Evolutionary conservation across 768 basidiomycete genomes (phyloP).

Genomic region (Trametes cingulata): DNA sequence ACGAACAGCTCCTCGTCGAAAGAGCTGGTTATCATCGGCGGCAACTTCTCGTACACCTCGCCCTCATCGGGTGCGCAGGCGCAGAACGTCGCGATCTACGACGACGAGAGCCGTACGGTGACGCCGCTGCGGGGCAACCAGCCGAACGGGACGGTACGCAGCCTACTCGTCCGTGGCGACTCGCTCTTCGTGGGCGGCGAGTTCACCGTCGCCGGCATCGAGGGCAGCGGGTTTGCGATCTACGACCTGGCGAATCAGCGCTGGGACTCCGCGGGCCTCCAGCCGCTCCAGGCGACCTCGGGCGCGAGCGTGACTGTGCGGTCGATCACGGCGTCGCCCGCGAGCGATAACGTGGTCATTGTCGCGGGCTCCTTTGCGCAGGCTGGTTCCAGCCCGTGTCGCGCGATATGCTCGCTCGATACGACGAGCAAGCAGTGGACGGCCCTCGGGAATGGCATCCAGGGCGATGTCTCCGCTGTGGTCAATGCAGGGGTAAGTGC

Average conservation of each 20-base stretch:
- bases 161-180: conserved; percentile 72
- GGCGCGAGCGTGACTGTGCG: conserved; percentile 65
- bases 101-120: conserved; percentile 50
- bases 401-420: conserved; percentile 78
- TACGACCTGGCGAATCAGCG: conserved; percentile 70
- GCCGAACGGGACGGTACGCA: conserved; percentile 72
- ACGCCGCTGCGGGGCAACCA: conserved; percentile 59
- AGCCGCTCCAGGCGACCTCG: conserved; percentile 57
- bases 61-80: conserved; percentile 39
- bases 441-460: conserved; percentile 74
- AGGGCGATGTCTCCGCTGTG: conserved; percentile 78
- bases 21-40: conserved; percentile 80
- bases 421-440: conserved; percentile 73
- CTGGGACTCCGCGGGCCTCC: conserved; percentile 63
- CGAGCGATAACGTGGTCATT: conserved; percentile 62
- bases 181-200: conserved; percentile 83
- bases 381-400: conserved; percentile 75
- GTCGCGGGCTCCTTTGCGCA: conserved; percentile 87
- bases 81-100: conserved; percentile 70
- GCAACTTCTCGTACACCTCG: conserved; percentile 75
- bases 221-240: conserved; percentile 69
- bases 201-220: conserved; percentile 62
- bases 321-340: conserved; percentile 63
- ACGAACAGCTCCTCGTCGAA: conserved; percentile 68
- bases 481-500: conserved; percentile 77